Percentiles rank a stretch among this genome's conserved stretches.
These are phyloP conservation scores for Peniophora sp. DNA, from an alignment of 1,284 basidiomycete species.

Conservation along the genomic window DNA sequence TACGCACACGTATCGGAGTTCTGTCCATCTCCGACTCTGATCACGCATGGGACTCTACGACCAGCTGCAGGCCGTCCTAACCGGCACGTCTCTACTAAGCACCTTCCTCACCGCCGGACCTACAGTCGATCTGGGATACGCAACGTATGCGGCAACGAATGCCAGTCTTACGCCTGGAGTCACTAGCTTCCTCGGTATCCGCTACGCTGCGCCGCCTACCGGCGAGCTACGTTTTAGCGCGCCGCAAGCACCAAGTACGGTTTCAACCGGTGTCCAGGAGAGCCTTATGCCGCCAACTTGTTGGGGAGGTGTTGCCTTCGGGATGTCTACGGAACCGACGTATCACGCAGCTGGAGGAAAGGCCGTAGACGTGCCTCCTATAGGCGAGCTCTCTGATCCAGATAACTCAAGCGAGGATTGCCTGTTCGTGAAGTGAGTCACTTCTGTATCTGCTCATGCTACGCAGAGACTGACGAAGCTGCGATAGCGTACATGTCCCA, in stretches of 20 bases:
- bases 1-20: too few species aligned
- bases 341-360: background rate
- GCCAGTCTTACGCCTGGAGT: background rate
- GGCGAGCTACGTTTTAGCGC: constrained; percentile 7
- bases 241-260: constrained; percentile 5
- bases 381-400: background rate
- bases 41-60: too few species aligned
- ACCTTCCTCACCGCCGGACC: too few species aligned
- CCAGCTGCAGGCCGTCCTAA: too few species aligned
- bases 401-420: constrained; percentile 26
- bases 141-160: background rate
- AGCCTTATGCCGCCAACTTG: constrained; percentile 5
- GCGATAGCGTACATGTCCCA: constrained; percentile 9
- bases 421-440: constrained; percentile 31
- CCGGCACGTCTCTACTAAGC: too few species aligned
- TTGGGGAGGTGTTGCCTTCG: background rate
- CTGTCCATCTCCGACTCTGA: too few species aligned
- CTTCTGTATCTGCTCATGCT: background rate
- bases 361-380: too few species aligned
- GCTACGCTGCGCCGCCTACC: constrained; percentile 8
- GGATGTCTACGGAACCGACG: background rate
- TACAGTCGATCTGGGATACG: background rate
- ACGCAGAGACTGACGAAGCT: too few species aligned
- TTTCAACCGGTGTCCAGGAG: constrained; percentile 5
- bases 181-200: constrained; percentile 8